Evolutionary conservation across 1,139 yeast genomes (phyloP), one percentile per base, ranked within the genome.

Genomic region (Scheffersomyces parashehatae): DNA sequence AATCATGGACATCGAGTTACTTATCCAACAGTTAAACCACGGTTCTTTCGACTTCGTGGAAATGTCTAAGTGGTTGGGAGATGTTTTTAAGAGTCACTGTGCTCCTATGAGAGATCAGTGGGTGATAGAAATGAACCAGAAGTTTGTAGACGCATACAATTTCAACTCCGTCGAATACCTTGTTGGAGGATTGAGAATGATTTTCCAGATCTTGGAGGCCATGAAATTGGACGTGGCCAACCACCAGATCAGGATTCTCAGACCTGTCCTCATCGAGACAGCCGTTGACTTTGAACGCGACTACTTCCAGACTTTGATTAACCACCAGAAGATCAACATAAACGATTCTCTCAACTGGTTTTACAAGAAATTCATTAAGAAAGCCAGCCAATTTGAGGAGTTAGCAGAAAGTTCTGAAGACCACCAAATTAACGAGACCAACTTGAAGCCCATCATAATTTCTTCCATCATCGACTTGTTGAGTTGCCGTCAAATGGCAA

Each of bases 171-270:
- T 83, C 10, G 60, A 73, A 12, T 74, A 76, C 45, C 69, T 90
- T 40, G 88, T 88, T 36, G 88, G 83, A 41, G 97, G 96, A 2
- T 70, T 91, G 43, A 77, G 93, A 47, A 78, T 84, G 68, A 78
- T 88, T 14, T 89, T 91, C 62, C 87, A 88, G 51, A 87, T 91
- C 47, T 71, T 91, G 53, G 97, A 90, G 63, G 95, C 96, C n/a
- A 90, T 91, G 96, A 91, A 91, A 64, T 74, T 91, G 53, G 97
- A 91, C 59, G 95, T 90, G 43, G 97, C 97, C 14, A 91, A 91
- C 65, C 97, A 91, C 63, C 97, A 90, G 65, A 88, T 91, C 45
- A 77, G 96, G 54, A 82, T 89, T 26, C 71, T 90, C 45, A 78
- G 97, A 56, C 96, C 96, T 2, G 85, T 88, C 11, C 73, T 91